These are phyloP conservation scores for Gracilaria caudata DNA, from an alignment of 23 red algal species.

Conservation along the genomic window DNA sequence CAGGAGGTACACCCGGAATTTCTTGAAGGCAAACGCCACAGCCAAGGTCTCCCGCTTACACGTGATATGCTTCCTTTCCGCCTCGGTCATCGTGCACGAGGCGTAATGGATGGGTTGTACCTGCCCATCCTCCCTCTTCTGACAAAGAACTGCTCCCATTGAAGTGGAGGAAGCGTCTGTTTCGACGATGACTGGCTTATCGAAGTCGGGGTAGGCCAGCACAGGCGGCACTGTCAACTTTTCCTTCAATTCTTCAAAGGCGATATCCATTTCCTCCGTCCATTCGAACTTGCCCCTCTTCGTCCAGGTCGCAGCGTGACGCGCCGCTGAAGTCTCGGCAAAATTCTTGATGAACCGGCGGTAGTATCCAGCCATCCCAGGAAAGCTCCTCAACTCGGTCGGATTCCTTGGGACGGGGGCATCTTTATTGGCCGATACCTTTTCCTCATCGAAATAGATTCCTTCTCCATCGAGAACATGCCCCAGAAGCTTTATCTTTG, in stretches of 20 bases:
- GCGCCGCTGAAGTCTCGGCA: slow-evolving; percentile 3
- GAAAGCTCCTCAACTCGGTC: background rate
- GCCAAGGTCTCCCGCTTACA: slow-evolving; percentile 21
- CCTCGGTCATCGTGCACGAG: slow-evolving; percentile 1
- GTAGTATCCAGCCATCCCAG: slow-evolving; percentile 6
- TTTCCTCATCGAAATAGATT: background rate
- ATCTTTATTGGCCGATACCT: background rate
- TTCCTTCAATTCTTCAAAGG: slow-evolving; percentile 26
- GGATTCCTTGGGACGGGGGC: background rate
- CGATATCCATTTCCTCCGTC: slow-evolving; percentile 9
- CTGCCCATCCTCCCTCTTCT: slow-evolving; percentile 27
- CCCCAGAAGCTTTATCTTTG: background rate
- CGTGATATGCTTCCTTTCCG: slow-evolving; percentile 14
- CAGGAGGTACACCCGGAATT: slow-evolving; percentile 25
- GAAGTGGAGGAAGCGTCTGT: slow-evolving; percentile 3
- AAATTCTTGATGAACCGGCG: slow-evolving; percentile 36
- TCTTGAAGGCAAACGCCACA: slow-evolving; percentile 30
- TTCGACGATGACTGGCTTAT: slow-evolving; percentile 5
- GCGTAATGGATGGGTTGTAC: slow-evolving; percentile 13
- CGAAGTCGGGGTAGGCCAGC: slow-evolving; percentile 12
- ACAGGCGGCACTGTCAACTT: slow-evolving; percentile 26
- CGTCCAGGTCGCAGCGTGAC: background rate
- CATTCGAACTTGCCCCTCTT: slow-evolving; percentile 2
- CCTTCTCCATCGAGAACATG: background rate
- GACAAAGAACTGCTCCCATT: slow-evolving; percentile 2